Base-by-base conservation (phyloP, 345 rosid species). In the Lumnitzera littorea region DNA sequence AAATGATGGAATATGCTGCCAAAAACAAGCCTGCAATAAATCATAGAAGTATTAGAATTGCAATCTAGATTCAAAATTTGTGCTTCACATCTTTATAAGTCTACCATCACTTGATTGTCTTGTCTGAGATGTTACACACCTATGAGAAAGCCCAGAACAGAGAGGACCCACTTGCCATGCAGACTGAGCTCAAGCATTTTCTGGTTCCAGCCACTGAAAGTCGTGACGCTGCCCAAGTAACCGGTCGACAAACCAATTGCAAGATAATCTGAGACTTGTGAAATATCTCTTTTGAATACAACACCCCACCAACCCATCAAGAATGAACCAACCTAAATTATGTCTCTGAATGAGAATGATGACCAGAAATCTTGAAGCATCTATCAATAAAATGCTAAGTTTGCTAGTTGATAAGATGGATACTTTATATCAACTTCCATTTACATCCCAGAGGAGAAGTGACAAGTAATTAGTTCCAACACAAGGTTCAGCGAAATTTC, bases 141-240 rank as follows among this genome's bases (percentile, higher is more conserved):
- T 70, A 80, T 17, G 12, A 94, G 68, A 78, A 84, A 86, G 62
- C 96, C 91, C 51, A 84, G 68, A 24, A 79, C 48, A n/a, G 96
- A 72, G 70, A 71, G 71, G 48, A 82, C 72, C 97, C 97, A 94
- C 58, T 78, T 76, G 74, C 91, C 96, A 68, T 80, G 63, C 20
- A 71, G 76, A 61, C 80, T 79, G 59, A 94, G 91, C 69, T 90
- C 96, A 25, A 94, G 90, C 96, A 94, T 94, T 72, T 89, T 83
- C 71, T 94, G 99, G 66, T 88, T 86, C 99, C 99, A 94, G 25
- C 95, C 91, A 48, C 99, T 94, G 74, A 94, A 94, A 50, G 99
- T 94, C 15, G 97, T 88, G 60, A 94, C 78, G 73, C 97, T 87
- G 58, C 97, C 99, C 70, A 86, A 67, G 69, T 87, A 94, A 57